These are phyloP conservation scores for Ogataea ramenticola DNA, from an alignment of 805 yeast genomes.

Conservation along the genomic window DNA sequence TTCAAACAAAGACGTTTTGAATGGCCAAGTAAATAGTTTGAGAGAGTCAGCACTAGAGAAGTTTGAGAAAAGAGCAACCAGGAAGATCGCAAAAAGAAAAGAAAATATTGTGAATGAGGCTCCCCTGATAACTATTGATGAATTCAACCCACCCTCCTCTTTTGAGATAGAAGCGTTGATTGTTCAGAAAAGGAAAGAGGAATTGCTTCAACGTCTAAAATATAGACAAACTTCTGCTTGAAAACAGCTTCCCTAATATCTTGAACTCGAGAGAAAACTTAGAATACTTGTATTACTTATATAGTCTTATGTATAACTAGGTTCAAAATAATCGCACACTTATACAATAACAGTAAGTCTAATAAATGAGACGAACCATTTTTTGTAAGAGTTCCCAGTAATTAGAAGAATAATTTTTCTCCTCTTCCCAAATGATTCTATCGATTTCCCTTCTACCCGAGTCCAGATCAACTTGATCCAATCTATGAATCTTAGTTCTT, in stretches of 20 bases:
- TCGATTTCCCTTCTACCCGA: slow-evolving; percentile 82
- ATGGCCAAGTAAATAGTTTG: neutral
- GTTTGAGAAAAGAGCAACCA: slow-evolving; percentile 23
- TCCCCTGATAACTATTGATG: slow-evolving; percentile 12
- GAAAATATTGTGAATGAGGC: neutral
- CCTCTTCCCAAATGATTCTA: slow-evolving; percentile 75
- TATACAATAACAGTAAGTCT: neutral
- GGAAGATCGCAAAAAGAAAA: slow-evolving; percentile 10
- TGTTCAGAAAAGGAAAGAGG: slow-evolving; percentile 36
- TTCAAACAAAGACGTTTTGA: slow-evolving; percentile 2
- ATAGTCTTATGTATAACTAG: slow-evolving; percentile 3
- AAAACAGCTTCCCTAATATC: too few relatives aligned
- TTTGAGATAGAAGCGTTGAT: slow-evolving; percentile 39
- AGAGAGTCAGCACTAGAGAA: slow-evolving; percentile 13
- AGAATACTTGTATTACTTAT: slow-evolving; percentile 22
- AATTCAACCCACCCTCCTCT: slow-evolving; percentile 25
- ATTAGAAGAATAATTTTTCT: slow-evolving; percentile 29
- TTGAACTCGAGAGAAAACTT: slow-evolving; percentile 28
- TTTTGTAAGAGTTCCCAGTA: slow-evolving; percentile 24
- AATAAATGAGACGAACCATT: slow-evolving; percentile 5
- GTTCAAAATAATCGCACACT: too few relatives aligned
- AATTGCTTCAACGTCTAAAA: slow-evolving; percentile 25
- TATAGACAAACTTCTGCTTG: neutral
- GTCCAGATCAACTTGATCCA: slow-evolving; percentile 75
- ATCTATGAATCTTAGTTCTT: slow-evolving; percentile 57